Evolutionary conservation across 345 rosid species (phyloP), one percentile per base, ranked within the genome.

Genomic region (Trapa bicornis): DNA sequence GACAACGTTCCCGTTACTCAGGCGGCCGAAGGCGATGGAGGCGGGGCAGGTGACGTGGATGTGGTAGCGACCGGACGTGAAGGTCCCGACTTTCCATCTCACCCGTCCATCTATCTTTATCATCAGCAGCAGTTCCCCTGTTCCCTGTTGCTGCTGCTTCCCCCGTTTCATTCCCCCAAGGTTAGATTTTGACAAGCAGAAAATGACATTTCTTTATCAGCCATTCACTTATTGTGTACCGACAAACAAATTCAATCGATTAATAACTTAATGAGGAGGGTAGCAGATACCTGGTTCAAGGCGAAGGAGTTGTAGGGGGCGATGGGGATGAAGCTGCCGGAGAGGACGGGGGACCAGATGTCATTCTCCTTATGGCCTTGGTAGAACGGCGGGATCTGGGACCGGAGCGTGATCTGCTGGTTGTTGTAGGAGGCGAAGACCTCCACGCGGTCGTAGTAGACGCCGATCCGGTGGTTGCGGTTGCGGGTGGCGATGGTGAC

Each of bases 321-420:
- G 8, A 82, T 63, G 3, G 84, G 79, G 11, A 80, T 78, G 6
- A 33, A 50, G 41, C 57, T 61, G 38, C 84, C 86, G 54, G 57
- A 75, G 67, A 82, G 37, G 63, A 76, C 71, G 17, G 86, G 82
- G 37, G 86, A 82, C 86, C 86, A 82, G 41, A 82, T 75, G 71
- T 66, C 73, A 45, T 43, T 67, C 61, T 82, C 82, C 61, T 76
- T 67, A 43, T 73, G 76, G 15, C 76, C 75, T 73, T 82, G 86
- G 75, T 80, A 80, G 64, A 67, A 61, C 12, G 71, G 22, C 0
- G 78, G 77, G 38, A 82, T 69, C 36, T 64, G 13, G 22, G 77
- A 64, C 6, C 71, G 68, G 4, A 74, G 71, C 32, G 84, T 79
- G 67, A 82, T 74, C 52, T 75, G 82, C 50, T 82, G 82, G 73